Evolutionary conservation across 768 basidiomycete genomes (phyloP).

Genomic region (Nevesoporus exiguus): DNA sequence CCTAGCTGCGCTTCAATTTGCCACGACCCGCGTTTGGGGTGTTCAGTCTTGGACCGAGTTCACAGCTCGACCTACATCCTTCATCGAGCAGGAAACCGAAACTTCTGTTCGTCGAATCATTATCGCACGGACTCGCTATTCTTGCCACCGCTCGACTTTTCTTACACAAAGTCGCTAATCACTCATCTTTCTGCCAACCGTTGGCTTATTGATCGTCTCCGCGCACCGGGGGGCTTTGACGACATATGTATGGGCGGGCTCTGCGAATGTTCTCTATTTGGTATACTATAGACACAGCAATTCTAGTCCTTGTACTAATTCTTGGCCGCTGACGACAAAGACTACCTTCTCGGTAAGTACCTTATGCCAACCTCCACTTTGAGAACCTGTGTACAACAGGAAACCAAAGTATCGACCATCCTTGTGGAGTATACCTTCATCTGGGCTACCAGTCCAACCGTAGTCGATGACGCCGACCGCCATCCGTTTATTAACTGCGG

Average conservation of each 20-base stretch:
- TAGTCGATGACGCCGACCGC: slow-evolving; percentile 23
- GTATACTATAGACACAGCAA: slow-evolving; percentile 1
- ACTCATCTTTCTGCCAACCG: too few relatives aligned
- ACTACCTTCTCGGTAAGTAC: slow-evolving; percentile 16
- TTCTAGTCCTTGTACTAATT: slow-evolving; percentile 6
- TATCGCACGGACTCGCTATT: too few relatives aligned
- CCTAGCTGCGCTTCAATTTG: slow-evolving; percentile 9
- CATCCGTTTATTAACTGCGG: not conserved
- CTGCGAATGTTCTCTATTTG: not conserved
- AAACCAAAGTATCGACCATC: slow-evolving; percentile 18
- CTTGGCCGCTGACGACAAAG: slow-evolving; percentile 9
- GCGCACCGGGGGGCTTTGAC: too few relatives aligned
- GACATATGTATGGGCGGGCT: too few relatives aligned
- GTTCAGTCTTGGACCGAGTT: too few relatives aligned
- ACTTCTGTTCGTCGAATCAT: too few relatives aligned
- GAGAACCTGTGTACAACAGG: slow-evolving; percentile 7
- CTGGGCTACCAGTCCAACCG: slow-evolving; percentile 11
- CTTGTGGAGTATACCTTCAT: slow-evolving; percentile 6
- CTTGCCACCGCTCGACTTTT: too few relatives aligned
- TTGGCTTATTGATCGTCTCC: too few relatives aligned
- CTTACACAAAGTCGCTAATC: too few relatives aligned
- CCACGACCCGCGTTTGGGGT: slow-evolving; percentile 8
- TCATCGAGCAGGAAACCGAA: too few relatives aligned
- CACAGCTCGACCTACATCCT: too few relatives aligned
- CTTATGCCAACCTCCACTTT: slow-evolving; percentile 7